Evolutionary conservation across 2,329 filamentous ascomycete species (phyloP).

Genomic region (Xylariomycetidae sp.): DNA sequence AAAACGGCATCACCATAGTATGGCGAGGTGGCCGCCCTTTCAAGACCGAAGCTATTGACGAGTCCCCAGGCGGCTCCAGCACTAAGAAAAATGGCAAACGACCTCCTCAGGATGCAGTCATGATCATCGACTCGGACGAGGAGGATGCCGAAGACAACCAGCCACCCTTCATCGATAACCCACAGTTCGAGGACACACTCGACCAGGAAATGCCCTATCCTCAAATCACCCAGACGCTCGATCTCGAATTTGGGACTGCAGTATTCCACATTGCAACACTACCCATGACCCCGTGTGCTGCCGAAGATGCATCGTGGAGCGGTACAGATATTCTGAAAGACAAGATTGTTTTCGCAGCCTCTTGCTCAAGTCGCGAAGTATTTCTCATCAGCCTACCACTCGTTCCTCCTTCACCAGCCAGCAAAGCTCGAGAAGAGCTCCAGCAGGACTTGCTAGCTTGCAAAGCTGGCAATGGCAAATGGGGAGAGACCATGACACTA

Average conservation of each 20-base stretch:
- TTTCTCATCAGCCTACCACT: slow-evolving; percentile 57
- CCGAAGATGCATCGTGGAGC: slow-evolving; percentile 45
- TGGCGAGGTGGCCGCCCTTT: slow-evolving; percentile 62
- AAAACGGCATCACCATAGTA: slow-evolving; percentile 55
- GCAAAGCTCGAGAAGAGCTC: slow-evolving; percentile 52
- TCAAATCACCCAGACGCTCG: slow-evolving; percentile 55
- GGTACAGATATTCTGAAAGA: slow-evolving; percentile 47
- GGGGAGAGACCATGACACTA: slow-evolving; percentile 55
- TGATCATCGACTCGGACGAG: slow-evolving; percentile 61
- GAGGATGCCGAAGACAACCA: slow-evolving; percentile 35
- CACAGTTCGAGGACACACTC: slow-evolving; percentile 52
- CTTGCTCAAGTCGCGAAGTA: slow-evolving; percentile 53
- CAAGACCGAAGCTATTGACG: slow-evolving; percentile 38
- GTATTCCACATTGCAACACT: slow-evolving; percentile 53
- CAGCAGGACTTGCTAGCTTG: slow-evolving; percentile 45
- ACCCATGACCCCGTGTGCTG: slow-evolving; percentile 44
- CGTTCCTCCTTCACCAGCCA: slow-evolving; percentile 56
- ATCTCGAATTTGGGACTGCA: slow-evolving; percentile 54
- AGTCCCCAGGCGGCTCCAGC: slow-evolving; percentile 21
- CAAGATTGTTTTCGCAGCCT: slow-evolving; percentile 57
- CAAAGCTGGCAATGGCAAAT: slow-evolving; percentile 55
- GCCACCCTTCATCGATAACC: slow-evolving; percentile 43
- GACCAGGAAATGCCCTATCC: slow-evolving; percentile 47
- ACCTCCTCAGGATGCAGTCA: slow-evolving; percentile 45
- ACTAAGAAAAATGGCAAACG: slow-evolving; percentile 48